Conservation (phyloP, 768 basidiomycete genomes). For the Lepiota brunneoincarnata region DNA sequence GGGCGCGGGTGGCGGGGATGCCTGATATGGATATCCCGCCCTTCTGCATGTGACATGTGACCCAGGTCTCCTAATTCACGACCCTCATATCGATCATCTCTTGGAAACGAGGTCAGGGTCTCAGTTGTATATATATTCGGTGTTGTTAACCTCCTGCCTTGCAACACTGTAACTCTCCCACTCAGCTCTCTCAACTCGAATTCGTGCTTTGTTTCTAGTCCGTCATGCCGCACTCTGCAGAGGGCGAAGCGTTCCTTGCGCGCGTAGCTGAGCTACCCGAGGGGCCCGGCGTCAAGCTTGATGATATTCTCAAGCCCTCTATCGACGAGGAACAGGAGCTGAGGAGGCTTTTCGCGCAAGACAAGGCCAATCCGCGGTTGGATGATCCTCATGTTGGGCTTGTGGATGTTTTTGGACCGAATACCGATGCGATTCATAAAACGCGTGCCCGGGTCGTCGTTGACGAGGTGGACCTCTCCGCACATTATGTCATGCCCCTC, state of each 20-base stretch:
- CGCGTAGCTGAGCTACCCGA: slow-evolving; percentile 9
- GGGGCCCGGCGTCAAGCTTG: slow-evolving; percentile 32
- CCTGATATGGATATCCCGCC: background rate
- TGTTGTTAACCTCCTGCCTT: background rate
- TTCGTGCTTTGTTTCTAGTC: background rate
- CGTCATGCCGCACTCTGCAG: slow-evolving; percentile 14
- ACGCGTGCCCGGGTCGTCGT: slow-evolving; percentile 48
- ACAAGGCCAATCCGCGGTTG: slow-evolving; percentile 43
- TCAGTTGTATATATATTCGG: background rate
- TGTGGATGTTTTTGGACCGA: slow-evolving; percentile 56
- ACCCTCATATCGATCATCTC: background rate
- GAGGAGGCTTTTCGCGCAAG: slow-evolving; percentile 53
- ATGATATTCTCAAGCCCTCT: slow-evolving; percentile 47
- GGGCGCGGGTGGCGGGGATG: background rate
- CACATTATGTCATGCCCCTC: slow-evolving; percentile 56
- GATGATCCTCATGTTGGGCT: slow-evolving; percentile 52
- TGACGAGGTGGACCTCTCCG: slow-evolving; percentile 39
- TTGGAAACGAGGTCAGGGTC: background rate
- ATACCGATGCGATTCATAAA: slow-evolving; percentile 38
- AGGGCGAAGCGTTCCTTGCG: slow-evolving; percentile 14
- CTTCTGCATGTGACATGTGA: background rate
- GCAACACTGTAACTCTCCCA: too few relatives aligned
- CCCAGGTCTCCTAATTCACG: background rate
- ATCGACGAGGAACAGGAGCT: slow-evolving; percentile 56
- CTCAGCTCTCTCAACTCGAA: background rate